A percentile compares a stretch with the other conserved stretches of the same genome.
These are phyloP conservation scores for Chlamydomonas urium DNA, from an alignment of 139 green algal species.

Conservation along the genomic window DNA sequence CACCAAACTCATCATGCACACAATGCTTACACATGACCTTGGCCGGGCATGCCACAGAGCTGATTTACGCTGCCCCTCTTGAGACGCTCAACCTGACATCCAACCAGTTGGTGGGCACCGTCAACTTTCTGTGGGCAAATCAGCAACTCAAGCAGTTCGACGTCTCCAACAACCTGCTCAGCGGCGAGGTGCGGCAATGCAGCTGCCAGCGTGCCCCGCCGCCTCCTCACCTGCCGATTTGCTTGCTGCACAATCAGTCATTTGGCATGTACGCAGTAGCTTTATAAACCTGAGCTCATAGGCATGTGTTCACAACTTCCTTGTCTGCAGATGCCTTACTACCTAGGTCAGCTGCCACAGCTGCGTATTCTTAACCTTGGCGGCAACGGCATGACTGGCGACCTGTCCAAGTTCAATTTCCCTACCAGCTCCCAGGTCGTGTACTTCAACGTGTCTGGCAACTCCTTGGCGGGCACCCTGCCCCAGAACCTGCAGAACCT, in stretches of 20 bases:
- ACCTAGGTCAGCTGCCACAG: not conserved
- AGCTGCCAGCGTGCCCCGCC: no score
- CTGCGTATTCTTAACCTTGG: not conserved
- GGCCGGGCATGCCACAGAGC: not conserved
- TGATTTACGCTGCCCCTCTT: not conserved
- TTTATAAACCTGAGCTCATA: not conserved
- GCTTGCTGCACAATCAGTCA: not conserved
- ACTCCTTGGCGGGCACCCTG: no score
- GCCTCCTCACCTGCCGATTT: not conserved
- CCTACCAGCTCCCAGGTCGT: no score
- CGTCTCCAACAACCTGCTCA: slow-evolving; percentile 4
- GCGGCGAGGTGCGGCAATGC: not conserved
- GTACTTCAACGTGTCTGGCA: no score
- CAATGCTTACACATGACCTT: no score
- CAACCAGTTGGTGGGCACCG: not conserved
- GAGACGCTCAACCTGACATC: not conserved
- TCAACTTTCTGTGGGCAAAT: slow-evolving; percentile 7
- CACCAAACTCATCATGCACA: no score
- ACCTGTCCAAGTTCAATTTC: no score
- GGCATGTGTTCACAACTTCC: not conserved
- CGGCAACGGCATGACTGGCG: no score
- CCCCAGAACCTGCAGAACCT: no score
- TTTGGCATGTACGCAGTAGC: no score
- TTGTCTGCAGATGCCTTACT: not conserved
- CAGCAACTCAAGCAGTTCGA: not conserved